Base-by-base conservation (phyloP, 805 yeast genomes). In the Starmera quercuum region DNA sequence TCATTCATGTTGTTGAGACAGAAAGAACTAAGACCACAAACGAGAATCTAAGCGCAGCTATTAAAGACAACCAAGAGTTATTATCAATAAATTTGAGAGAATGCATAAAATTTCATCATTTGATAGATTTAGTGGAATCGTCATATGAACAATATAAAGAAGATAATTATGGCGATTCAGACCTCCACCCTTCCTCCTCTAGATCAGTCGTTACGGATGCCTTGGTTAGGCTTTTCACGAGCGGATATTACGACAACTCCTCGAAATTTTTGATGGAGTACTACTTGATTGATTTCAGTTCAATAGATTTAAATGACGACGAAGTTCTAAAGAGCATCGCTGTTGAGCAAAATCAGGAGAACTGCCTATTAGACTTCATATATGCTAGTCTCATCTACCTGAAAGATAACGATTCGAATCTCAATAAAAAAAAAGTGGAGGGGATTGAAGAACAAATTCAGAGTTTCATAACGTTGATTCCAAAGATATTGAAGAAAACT, bases 1-100 rank as follows among this genome's bases (percentile, higher is more conserved):
- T 83, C 42, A 54, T 79, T 15, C 54, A 66, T 7, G 40, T 58
- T 7, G 64, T 68, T 17, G 73, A 69, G 35, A 45, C 45, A 6
- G 73, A 70, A 13, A 50, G 54, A 15, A 50, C 59, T 6, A 46
- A 52, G 6, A 70, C 64, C 4, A 52, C 56, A 12, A 22, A 56
- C 16, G 75, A 68, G 29, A 46, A 56, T 10, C 52, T 56, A 34
- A 46, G 55, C 5, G 41, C 56, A 1, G 48, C 53, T 11, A 46
- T 71, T 18, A 54, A 60, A 4, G 39, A 49, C 2, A 16, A 41
- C 1, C 42, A 53, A 27, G 40, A 39, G 0, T 7, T 26, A 1
- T 35, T 55, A 20, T 37, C 49, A 10, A 24, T 64, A 19, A 58
- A 59, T 36, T 21, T 63, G 4, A 40, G 42, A 5, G 45, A 47